Evolutionary conservation across 2,329 filamentous ascomycete genomes (phyloP), one percentile per base, ranked within the genome.

Genomic region (Cadophora sp.): DNA sequence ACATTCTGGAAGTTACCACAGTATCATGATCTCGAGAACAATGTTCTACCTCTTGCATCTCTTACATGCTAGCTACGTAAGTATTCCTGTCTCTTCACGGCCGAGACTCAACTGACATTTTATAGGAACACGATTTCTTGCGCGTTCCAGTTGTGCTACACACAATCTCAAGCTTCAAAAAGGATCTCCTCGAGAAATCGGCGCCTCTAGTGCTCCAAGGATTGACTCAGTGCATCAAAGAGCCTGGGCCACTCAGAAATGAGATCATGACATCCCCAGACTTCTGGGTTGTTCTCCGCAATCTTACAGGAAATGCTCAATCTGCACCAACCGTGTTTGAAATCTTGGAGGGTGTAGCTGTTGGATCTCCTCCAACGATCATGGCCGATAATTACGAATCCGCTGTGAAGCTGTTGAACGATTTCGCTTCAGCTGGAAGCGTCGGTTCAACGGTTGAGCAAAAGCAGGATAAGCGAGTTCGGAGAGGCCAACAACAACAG

Each of bases 211-310:
- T 96, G 0, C 83, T 97, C 20, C 90, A 91, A 73, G 95, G 95
- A 0, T 82, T 99, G 30, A 87, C 89, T 53, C 84, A 89, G 53
- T 97, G 94, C 74, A 92, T 97, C 71, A 89, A 91, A 61, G 88
- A 91, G 67, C 88, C 93, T 0, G 89, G 89, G 30, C 88, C 91
- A 14, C 82, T 99, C 33, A 89, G 93, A 66, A 97, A 92, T 72
- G 95, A 98, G 80, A 92, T 98, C 72, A 96, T 97, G 80, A 95
- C 93, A 16, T 98, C 95, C 20, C 96, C 96, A 0, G 96, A 99
- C 76, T 98, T 99, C 79, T 99, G 96, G 96, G 91, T 91, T 5
- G 92, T 97, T 16, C 83, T 99, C 62, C 90, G 93, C 68, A 87
- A 89, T 39, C 82, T 99, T 20, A 89, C 92, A 56, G 83, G 84